Percentiles rank a stretch among this genome's conserved stretches.
These are phyloP conservation scores for Hebeloma cylindrosporum DNA, from an alignment of 768 basidiomycete species.

Conservation along the genomic window DNA sequence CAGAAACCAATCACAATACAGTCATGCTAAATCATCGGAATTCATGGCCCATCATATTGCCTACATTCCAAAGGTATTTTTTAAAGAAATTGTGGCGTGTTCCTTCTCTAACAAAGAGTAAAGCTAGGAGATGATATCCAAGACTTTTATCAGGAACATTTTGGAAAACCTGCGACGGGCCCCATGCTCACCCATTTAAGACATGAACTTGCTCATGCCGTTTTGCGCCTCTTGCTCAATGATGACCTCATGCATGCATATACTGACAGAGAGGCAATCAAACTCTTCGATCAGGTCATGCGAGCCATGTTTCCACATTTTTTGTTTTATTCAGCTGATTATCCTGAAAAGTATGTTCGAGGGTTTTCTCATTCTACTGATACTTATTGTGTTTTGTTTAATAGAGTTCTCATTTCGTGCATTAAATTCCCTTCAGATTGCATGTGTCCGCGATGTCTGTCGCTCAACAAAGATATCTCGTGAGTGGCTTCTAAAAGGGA, in stretches of 20 bases:
- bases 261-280: slow-evolving; percentile 16
- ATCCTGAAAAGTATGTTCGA: slow-evolving; percentile 21
- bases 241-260: slow-evolving; percentile 22
- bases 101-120: slow-evolving; percentile 1
- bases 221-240: slow-evolving; percentile 17
- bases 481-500: slow-evolving; percentile 28
- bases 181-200: slow-evolving; percentile 15
- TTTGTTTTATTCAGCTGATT: slow-evolving; percentile 19
- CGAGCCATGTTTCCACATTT: slow-evolving; percentile 15
- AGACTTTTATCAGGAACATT: slow-evolving; percentile 16
- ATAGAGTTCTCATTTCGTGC: slow-evolving; percentile 33
- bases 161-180: slow-evolving; percentile 7
- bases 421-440: slow-evolving; percentile 31
- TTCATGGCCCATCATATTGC: slow-evolving; percentile 38
- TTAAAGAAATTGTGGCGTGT: background rate
- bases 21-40: slow-evolving; percentile 24
- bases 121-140: slow-evolving; percentile 22
- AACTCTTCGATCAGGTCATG: slow-evolving; percentile 6
- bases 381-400: background rate
- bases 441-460: slow-evolving; percentile 39
- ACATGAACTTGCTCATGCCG: slow-evolving; percentile 19
- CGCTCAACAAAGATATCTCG: slow-evolving; percentile 26
- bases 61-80: slow-evolving; percentile 36
- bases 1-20: slow-evolving; percentile 43
- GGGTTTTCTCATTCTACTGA: background rate